Conservation (phyloP, 306 rosid genomes). For the Ormosia semicastrata region DNA sequence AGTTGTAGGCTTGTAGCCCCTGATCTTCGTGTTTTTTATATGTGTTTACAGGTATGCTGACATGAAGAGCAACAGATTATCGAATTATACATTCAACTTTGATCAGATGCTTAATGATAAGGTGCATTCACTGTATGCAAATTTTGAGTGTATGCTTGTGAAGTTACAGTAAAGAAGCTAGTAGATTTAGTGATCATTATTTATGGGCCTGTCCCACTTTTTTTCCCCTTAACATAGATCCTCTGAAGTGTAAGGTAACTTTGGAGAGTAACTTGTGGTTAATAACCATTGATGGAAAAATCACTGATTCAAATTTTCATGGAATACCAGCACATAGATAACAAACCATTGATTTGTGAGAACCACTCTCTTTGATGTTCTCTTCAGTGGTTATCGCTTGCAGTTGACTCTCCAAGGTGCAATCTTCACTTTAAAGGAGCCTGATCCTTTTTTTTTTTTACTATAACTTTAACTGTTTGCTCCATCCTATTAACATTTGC, state of each 20-base stretch:
- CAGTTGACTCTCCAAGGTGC: neutral
- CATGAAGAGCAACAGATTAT: constrained; percentile 83
- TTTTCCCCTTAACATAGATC: neutral
- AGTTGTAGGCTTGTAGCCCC: constrained; percentile 12
- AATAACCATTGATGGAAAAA: constrained; percentile 14
- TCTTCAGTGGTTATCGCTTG: constrained; percentile 5
- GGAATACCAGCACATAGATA: neutral
- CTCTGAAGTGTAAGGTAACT: neutral
- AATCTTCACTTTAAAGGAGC: neutral
- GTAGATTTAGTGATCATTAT: constrained; percentile 1
- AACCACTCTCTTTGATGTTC: neutral
- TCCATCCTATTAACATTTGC: neutral
- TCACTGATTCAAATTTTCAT: neutral
- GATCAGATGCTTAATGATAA: constrained; percentile 95
- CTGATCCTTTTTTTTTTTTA: neutral
- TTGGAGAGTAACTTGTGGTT: neutral
- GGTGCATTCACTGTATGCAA: constrained; percentile 44
- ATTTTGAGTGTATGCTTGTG: constrained; percentile 4
- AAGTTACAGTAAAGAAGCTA: constrained; percentile 6
- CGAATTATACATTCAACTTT: constrained; percentile 88
- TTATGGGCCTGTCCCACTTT: neutral
- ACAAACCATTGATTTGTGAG: neutral
- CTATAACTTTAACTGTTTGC: neutral
- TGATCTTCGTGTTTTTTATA: neutral
- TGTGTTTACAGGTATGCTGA: constrained; percentile 87